Base-by-base conservation (phyloP, 2,329 filamentous ascomycete genomes). In the Madurella mycetomatis region DNA sequence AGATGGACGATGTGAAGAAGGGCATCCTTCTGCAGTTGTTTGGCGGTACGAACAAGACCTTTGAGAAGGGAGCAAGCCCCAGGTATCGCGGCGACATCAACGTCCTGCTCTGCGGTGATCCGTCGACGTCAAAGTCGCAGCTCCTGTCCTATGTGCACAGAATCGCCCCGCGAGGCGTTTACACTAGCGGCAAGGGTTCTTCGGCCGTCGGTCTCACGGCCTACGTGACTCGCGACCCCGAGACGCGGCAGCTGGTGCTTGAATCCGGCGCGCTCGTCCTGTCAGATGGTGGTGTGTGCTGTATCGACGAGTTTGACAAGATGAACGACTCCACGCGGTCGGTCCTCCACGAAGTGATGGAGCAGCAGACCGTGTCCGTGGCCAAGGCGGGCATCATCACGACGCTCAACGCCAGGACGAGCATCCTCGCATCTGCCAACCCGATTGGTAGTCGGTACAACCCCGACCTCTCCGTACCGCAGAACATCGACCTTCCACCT, bases 1-100 rank as follows among this genome's bases (percentile, higher is more conserved):
- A 99, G 72, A 88, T 95, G 85, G 94, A 99, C 63, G 94, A 99
- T 66, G 91, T 97, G 46, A 99, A 99, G 79, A 99, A 99, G 74
- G 94, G 94, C 11, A 96, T 99, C 58, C 78, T 99, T 11, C 84
- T 99, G 4, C 94, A 99, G 67, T 83, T 99, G 41, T 99, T 99
- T 68, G 92, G 94, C 39, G 94, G 94, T 53, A 96, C 94, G 34
- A 99, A 99, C 77, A 99, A 99, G 75, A 90, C 89, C 1, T 99
- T 99, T 70, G 84, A 95, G 55, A 97, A 96, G 72, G 94, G 94
- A 53, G 94, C 92, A 54, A 96, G 89, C 66, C 94, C 94, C 7
- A 92, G 88, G 65, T 99, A 99, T 70, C 84, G 94, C 76, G 94
- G 94, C 59, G 94, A 99, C 71, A 96, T 99, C 76, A 99, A 99